Evolutionary conservation across 345 rosid species (phyloP), one percentile per base, ranked within the genome.

Genomic region (Eucalyptus victrix): DNA sequence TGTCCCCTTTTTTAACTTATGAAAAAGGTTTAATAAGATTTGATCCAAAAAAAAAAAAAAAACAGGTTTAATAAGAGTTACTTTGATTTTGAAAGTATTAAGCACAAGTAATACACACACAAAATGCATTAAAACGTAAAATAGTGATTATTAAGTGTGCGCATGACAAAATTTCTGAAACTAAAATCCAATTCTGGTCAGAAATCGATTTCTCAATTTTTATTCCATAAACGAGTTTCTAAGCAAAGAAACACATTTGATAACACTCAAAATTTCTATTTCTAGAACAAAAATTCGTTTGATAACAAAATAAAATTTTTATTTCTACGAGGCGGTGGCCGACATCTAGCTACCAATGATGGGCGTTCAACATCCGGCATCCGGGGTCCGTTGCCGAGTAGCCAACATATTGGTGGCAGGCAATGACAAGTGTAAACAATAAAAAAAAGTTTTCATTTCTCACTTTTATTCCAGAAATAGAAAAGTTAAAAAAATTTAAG

Each of bases 291-390:
- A 53, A 19, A 53, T 3, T 19, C 0, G 1, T 53, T 53, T 19
- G 5, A 8, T 53, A 53, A 53, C 5, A 4, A 53, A 53, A 7
- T 19, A 53, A 53, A 53, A 53, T 19, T 53, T 19, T 1, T 53
- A 21, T 53, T 53, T 53, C 5, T 53, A 53, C 2, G 1, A 0
- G 0, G 5, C 5, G 0, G 1, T 0, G 0, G 10, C 24, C 2
- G 4, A 0, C 2, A 0, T 51, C 56, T 51, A 3, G 9, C 56
- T 51, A 53, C 10, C 1, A 4, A 0, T 53, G 58, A 53, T 53
- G 26, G 26, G 58, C 1, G 10, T 21, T 53, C 58, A 8, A 53
- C 11, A 4, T 53, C 0, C 0, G 2, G 0, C 26, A 53, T 53
- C 0, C 4, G 1, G 0, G 5, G 9, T 21, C 26, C 2, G 0